Evolutionary conservation across 805 yeast species (phyloP).

Genomic region (Sporopachydermia quercuum): DNA sequence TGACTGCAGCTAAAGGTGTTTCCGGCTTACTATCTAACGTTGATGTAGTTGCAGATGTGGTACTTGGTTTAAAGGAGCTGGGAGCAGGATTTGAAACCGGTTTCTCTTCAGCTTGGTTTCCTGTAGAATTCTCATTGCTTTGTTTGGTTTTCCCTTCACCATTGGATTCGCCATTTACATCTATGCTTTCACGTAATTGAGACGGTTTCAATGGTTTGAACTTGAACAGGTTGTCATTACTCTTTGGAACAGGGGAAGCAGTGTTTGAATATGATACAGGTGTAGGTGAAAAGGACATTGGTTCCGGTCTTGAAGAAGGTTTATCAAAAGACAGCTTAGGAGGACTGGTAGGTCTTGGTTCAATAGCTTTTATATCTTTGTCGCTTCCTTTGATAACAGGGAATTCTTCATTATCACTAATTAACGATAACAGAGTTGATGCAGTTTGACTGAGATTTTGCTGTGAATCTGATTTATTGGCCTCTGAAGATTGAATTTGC

Average conservation of each 20-base stretch:
- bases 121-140: too few species aligned
- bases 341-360: neutral
- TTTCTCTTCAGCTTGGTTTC: too few species aligned
- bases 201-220: conserved; percentile 25
- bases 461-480: conserved; percentile 1
- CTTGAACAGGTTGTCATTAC: conserved; percentile 7
- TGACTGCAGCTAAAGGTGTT: too few species aligned
- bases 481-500: too few species aligned
- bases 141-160: too few species aligned
- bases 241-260: conserved; percentile 2
- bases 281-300: neutral
- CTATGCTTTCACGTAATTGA: conserved; percentile 20
- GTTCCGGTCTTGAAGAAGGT: neutral
- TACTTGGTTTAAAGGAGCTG: too few species aligned
- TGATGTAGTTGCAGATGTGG: too few species aligned
- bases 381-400: too few species aligned
- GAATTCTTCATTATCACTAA: conserved; percentile 20
- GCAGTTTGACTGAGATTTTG: conserved; percentile 32
- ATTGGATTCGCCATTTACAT: conserved; percentile 12
- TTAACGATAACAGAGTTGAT: conserved; percentile 29
- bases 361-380: conserved; percentile 6
- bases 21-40: too few species aligned
- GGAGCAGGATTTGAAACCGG: too few species aligned
- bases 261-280: neutral
- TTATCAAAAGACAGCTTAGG: neutral